phyloP scores from a whole-genome alignment of 441 rosid species.

The Erysimum pusillum region DNA sequence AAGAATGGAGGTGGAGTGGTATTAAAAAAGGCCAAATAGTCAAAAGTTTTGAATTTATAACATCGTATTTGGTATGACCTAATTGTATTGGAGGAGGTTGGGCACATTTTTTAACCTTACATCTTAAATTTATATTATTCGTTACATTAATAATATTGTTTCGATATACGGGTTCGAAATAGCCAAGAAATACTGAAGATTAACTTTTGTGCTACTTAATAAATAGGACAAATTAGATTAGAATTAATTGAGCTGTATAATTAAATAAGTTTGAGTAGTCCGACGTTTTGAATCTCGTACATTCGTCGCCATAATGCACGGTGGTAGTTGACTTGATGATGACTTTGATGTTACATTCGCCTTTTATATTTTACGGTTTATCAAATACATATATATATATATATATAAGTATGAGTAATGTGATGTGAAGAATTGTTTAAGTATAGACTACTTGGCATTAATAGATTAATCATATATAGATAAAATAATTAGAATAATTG shows the following conservation, averaged over 20 bases:
- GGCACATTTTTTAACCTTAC: slow-evolving; percentile 17
- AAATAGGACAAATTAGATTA: slow-evolving; percentile 10
- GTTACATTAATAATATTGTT: background rate
- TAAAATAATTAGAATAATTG: no score
- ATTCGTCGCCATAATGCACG: slow-evolving; percentile 45
- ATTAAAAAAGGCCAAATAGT: slow-evolving; percentile 54
- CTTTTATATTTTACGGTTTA: background rate
- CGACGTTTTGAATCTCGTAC: slow-evolving; percentile 42
- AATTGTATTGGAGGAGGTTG: slow-evolving; percentile 35
- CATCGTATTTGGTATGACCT: slow-evolving; percentile 44
- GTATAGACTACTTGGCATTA: background rate
- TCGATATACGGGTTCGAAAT: slow-evolving; percentile 7
- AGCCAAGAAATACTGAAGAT: slow-evolving; percentile 15
- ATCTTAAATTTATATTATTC: background rate
- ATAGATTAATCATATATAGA: no score
- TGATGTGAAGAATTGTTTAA: no score
- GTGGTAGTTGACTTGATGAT: slow-evolving; percentile 47
- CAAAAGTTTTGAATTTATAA: slow-evolving; percentile 54
- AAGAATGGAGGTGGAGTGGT: slow-evolving; percentile 45
- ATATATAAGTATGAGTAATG: no score
- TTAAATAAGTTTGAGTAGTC: slow-evolving; percentile 35
- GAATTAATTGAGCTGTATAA: slow-evolving; percentile 24
- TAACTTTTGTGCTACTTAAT: slow-evolving; percentile 8
- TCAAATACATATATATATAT: no score
- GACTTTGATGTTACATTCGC: slow-evolving; percentile 16